A percentile compares a stretch with the other conserved stretches of the same genome.
These are phyloP conservation scores for Penicillium sp. DNA, from an alignment of 2,329 filamentous ascomycete species.

Conservation along the genomic window DNA sequence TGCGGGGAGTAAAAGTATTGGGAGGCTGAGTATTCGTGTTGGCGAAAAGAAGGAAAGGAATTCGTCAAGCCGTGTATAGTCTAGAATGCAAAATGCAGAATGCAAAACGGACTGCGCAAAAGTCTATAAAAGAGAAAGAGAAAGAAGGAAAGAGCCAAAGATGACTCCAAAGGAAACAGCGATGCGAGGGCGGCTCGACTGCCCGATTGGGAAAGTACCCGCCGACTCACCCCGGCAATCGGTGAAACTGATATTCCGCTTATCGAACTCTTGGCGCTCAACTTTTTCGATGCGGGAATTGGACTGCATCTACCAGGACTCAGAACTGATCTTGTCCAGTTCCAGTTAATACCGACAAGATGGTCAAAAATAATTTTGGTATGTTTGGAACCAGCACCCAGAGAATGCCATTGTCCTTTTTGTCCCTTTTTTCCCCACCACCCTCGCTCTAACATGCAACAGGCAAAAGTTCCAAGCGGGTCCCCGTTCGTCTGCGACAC, in stretches of 20 bases:
- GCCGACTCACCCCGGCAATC: constrained; percentile 34
- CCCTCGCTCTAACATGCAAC: constrained; percentile 13
- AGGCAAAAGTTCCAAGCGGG: constrained; percentile 96
- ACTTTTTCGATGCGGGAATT: constrained; percentile 26
- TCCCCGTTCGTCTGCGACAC: constrained; percentile 83
- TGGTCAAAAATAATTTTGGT: constrained; percentile 41
- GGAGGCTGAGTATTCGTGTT: too few species aligned
- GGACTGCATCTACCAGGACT: not conserved
- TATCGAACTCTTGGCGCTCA: constrained; percentile 44
- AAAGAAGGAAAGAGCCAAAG: not conserved
- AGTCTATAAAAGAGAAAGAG: constrained; percentile 11
- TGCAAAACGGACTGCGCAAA: not conserved
- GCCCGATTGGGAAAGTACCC: constrained; percentile 19
- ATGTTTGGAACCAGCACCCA: not conserved
- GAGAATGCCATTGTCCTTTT: not conserved
- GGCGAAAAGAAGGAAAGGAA: not conserved
- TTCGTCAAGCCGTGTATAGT: not conserved
- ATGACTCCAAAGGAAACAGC: not conserved
- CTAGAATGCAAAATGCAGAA: not conserved
- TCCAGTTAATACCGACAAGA: too few species aligned
- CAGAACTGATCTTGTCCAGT: too few species aligned
- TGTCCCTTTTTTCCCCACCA: not conserved
- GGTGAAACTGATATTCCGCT: constrained; percentile 38
- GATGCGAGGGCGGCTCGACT: constrained; percentile 8
- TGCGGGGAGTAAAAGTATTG: constrained; percentile 8